Conservation (phyloP, 192 early-diverging fungal species). For the Chytriomyces hyalinus region DNA sequence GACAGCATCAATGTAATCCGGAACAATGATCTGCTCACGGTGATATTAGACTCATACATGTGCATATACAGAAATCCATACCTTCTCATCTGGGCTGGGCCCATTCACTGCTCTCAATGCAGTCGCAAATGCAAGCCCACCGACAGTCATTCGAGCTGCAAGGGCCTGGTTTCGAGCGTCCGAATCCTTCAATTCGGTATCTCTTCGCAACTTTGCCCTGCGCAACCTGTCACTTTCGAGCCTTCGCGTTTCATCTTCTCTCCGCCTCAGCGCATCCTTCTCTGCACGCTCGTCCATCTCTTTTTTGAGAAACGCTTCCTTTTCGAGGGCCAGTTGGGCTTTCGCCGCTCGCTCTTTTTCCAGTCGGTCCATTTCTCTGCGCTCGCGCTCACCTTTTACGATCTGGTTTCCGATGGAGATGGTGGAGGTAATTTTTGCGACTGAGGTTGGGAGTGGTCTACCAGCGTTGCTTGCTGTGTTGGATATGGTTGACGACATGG, state of each 20-base stretch:
- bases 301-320: slow-evolving; percentile 30
- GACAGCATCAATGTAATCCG: slow-evolving; percentile 53
- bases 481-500: background rate
- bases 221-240: slow-evolving; percentile 15
- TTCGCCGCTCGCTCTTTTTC: slow-evolving; percentile 38
- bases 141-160: background rate
- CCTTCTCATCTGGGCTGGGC: background rate
- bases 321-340: slow-evolving; percentile 31
- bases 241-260: slow-evolving; percentile 61
- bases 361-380: slow-evolving; percentile 56
- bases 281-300: slow-evolving; percentile 50
- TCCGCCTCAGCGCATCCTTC: slow-evolving; percentile 49
- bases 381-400: slow-evolving; percentile 27
- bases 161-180: slow-evolving; percentile 10
- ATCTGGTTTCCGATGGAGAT: slow-evolving; percentile 17
- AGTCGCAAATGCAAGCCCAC: slow-evolving; percentile 11
- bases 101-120: background rate
- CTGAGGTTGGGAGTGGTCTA: background rate
- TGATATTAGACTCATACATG: background rate
- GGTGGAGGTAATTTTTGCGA: background rate
- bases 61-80: background rate
- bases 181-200: slow-evolving; percentile 5
- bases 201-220: slow-evolving; percentile 30
- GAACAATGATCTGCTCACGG: slow-evolving; percentile 38
- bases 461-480: background rate